Percentiles rank a stretch among this genome's conserved stretches.
Conservation (phyloP, 1,284 basidiomycete species). For the Fomes fomentarius region DNA sequence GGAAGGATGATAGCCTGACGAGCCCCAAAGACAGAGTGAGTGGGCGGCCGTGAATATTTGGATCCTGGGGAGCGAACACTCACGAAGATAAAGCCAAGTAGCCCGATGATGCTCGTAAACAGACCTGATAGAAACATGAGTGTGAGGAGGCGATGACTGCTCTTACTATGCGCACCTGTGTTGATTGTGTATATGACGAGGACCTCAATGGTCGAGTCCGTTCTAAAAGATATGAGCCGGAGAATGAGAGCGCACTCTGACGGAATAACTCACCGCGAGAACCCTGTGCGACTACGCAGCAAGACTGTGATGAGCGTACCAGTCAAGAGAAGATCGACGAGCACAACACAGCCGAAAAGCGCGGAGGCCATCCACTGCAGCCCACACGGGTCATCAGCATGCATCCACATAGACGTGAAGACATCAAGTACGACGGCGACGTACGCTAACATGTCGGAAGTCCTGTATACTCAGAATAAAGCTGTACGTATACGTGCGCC, state of each 20-base stretch:
- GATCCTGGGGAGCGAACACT: background rate
- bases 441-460: background rate
- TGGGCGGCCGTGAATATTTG: no score
- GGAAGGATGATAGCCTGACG: slow-evolving; percentile 2
- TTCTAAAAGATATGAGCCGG: background rate
- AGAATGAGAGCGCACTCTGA: background rate
- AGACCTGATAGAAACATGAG: background rate
- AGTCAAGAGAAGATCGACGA: background rate
- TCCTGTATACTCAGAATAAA: background rate
- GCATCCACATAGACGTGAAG: no score
- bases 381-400: background rate
- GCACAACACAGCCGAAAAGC: background rate
- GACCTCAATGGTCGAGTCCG: slow-evolving; percentile 3
- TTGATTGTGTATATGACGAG: slow-evolving; percentile 2
- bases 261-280: no score
- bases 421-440: background rate
- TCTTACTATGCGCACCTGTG: background rate
- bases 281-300: slow-evolving; percentile 1
- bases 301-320: slow-evolving; percentile 1
- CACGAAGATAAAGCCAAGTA: slow-evolving; percentile 3
- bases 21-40: background rate
- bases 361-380: slow-evolving; percentile 3
- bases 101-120: background rate
- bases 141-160: background rate
- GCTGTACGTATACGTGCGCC: background rate